Evolutionary conservation across 2,329 filamentous ascomycete genomes (phyloP).

Genomic region (Aspergillus hortae): DNA sequence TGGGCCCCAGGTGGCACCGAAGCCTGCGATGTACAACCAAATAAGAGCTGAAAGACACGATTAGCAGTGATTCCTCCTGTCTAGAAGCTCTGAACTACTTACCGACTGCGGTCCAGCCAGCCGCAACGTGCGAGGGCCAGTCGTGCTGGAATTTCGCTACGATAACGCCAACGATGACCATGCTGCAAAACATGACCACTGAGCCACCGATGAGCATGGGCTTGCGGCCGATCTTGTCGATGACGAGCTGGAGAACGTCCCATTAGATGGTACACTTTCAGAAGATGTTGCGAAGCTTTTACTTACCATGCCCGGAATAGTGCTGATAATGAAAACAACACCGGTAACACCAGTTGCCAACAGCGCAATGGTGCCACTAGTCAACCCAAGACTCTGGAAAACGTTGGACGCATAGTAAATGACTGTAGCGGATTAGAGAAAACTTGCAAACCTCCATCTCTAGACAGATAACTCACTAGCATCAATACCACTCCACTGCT

Average conservation of each 20-base stretch:
- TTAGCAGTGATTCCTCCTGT: background rate
- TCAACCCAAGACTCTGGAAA: slow-evolving; percentile 32
- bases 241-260: slow-evolving; percentile 14
- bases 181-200: slow-evolving; percentile 20
- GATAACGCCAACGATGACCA: slow-evolving; percentile 26
- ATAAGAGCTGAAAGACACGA: slow-evolving; percentile 17
- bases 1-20: slow-evolving; percentile 26
- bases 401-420: slow-evolving; percentile 44
- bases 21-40: slow-evolving; percentile 25
- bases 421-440: slow-evolving; percentile 12
- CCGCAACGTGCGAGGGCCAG: slow-evolving; percentile 23
- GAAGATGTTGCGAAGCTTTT: slow-evolving; percentile 10
- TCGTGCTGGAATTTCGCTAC: slow-evolving; percentile 26
- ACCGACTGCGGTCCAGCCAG: slow-evolving; percentile 27
- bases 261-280: background rate
- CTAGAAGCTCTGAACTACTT: background rate
- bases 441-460: too few relatives aligned
- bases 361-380: slow-evolving; percentile 29
- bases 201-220: slow-evolving; percentile 26
- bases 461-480: slow-evolving; percentile 22
- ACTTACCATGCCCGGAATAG: slow-evolving; percentile 28
- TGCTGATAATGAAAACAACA: slow-evolving; percentile 30
- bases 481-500: slow-evolving; percentile 46
- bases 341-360: slow-evolving; percentile 34
- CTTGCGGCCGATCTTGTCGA: slow-evolving; percentile 28